A percentile compares a stretch with the other conserved stretches of the same genome.
These are phyloP conservation scores for Rhizomucor miehei DNA, from an alignment of 371 early-diverging fungal species.

Conservation along the genomic window DNA sequence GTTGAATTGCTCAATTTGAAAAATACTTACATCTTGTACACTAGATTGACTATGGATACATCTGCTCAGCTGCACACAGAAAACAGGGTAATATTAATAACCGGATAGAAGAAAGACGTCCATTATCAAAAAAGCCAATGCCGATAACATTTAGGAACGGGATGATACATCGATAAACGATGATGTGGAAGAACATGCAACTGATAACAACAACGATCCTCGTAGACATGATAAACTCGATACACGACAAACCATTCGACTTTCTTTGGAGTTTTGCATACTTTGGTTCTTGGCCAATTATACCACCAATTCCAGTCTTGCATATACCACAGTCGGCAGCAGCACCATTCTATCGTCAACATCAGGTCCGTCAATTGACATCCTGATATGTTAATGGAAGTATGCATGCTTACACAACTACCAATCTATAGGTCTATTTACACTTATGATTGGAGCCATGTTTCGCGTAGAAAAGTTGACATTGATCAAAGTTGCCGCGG, in stretches of 20 bases:
- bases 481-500: conserved; percentile 53
- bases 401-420: too few relatives aligned
- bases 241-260: conserved; percentile 56
- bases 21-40: too few relatives aligned
- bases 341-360: conserved; percentile 77
- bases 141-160: background rate
- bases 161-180: background rate
- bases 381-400: background rate
- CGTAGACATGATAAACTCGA: conserved; percentile 19
- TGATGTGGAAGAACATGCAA: background rate
- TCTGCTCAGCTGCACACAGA: background rate
- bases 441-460: conserved; percentile 68
- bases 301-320: conserved; percentile 73
- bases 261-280: conserved; percentile 74
- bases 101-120: background rate
- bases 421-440: conserved; percentile 76
- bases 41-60: too few relatives aligned
- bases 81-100: background rate
- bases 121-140: background rate
- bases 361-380: too few relatives aligned
- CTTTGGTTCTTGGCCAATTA: conserved; percentile 83
- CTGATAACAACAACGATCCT: too few relatives aligned
- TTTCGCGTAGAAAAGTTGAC: conserved; percentile 63
- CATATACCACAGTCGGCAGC: conserved; percentile 80
- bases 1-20: too few relatives aligned